These are phyloP conservation scores for Lentinula boryana DNA, from an alignment of 768 basidiomycete genomes.

Conservation along the genomic window DNA sequence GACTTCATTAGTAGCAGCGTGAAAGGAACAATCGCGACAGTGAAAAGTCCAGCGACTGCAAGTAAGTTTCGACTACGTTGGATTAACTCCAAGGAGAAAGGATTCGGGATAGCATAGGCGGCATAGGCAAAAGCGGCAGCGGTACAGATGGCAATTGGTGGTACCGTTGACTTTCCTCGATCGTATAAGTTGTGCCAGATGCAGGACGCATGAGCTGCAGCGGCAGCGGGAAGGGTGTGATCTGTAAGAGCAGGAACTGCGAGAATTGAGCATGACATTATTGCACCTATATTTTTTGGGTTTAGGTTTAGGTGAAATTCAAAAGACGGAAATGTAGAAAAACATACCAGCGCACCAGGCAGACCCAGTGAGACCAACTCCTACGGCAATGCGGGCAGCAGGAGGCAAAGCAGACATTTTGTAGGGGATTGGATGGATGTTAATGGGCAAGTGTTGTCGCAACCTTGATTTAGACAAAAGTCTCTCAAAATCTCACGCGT, in stretches of 20 bases:
- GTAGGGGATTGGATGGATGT: no score
- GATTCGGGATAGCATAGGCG: background rate
- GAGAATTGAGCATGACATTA: background rate
- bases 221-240: background rate
- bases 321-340: no score
- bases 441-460: no score
- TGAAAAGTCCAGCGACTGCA: background rate
- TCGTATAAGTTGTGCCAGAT: background rate
- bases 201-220: background rate
- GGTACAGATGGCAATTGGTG: background rate
- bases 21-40: background rate
- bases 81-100: background rate
- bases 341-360: slow-evolving; percentile 2
- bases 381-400: background rate
- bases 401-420: background rate
- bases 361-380: background rate
- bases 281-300: background rate
- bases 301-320: no score
- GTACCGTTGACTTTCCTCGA: background rate
- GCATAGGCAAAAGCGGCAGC: background rate
- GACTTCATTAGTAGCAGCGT: background rate
- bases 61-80: background rate
- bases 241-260: background rate
- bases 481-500: no score
- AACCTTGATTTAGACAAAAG: no score